Evolutionary conservation across 2,329 filamentous ascomycete species (phyloP), one percentile per base, ranked within the genome.

Genomic region (Pseudocercospora vitis): DNA sequence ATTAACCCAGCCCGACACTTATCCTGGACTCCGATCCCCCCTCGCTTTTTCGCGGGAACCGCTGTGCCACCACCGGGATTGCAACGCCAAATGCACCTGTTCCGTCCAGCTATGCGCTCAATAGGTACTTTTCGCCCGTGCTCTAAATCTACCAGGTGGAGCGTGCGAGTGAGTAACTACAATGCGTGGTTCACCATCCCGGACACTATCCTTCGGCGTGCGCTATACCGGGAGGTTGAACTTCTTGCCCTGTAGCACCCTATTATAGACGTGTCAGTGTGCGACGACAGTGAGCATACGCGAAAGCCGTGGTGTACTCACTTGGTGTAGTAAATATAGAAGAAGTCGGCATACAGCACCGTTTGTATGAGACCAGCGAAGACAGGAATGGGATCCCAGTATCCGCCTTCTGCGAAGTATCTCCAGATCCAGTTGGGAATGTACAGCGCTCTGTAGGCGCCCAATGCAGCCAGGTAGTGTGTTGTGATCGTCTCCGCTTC

Each of bases 321-420:
- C 85, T 96, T 97, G 56, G 87, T 96, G 77, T 96, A 99, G 78
- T 99, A 99, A 68, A 99, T 92, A 81, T 91, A 99, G 82, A 99
- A 99, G 78, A 99, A 99, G 77, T 99, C 94, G 60, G 90, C 95
- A 78, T 99, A 99, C 54, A 99, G 79, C 45, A 99, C 76, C 0
- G 94, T 99, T 79, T 99, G 94, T 60, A 97, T 77, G 52, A 97
- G 81, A 9, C 94, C 94, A 3, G 95, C 94, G 58, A 94, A 70
- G 48, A 96, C 87, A 16, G 91, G 87, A 63, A 96, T 95, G 60
- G 86, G 88, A 70, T 97, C 91, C 64, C 87, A 87, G 50, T 66
- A 62, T 47, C 60, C 55, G 47, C 82, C 78, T 72, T 96, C 91
- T 48, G 82, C 81, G 64, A 88, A 82, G 75, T 92, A 97, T 52